phyloP scores from a whole-genome alignment of 768 basidiomycete genomes.

The Lentinula boryana region DNA sequence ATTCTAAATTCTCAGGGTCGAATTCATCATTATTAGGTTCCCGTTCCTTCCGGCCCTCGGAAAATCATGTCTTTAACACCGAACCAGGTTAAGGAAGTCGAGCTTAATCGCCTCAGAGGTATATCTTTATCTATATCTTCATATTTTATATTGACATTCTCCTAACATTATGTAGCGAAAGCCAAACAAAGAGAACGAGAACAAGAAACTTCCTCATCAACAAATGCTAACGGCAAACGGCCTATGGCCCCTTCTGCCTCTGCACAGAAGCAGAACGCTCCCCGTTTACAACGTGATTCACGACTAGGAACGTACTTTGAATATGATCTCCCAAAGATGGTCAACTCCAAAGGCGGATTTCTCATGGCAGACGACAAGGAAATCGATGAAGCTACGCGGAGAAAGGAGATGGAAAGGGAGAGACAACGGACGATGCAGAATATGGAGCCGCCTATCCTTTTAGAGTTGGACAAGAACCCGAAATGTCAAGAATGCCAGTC shows the following conservation, averaged over 20 bases:
- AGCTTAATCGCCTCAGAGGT: constrained; percentile 80
- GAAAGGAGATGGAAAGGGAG: constrained; percentile 81
- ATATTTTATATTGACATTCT: too few relatives aligned
- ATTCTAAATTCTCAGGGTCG: background rate
- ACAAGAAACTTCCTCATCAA: constrained; percentile 40
- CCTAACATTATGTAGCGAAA: constrained; percentile 47
- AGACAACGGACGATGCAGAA: constrained; percentile 70
- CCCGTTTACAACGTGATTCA: constrained; percentile 63
- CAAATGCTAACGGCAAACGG: constrained; percentile 73
- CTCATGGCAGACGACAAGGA: constrained; percentile 85
- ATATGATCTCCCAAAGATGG: constrained; percentile 95
- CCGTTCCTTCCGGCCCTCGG: background rate
- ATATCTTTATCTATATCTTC: background rate
- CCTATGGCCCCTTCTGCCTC: constrained; percentile 53
- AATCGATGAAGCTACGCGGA: constrained; percentile 64
- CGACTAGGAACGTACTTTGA: constrained; percentile 91
- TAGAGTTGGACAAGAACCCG: constrained; percentile 71
- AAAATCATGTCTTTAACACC: constrained; percentile 34
- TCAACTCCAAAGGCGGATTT: constrained; percentile 95
- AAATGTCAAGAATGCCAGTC: constrained; percentile 83
- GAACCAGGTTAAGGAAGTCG: constrained; percentile 66
- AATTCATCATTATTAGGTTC: background rate
- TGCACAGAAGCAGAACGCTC: constrained; percentile 56
- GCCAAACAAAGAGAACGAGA: constrained; percentile 66
- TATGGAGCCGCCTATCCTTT: constrained; percentile 68